Percentiles rank a stretch among this genome's conserved stretches.
Evolutionary conservation across 768 basidiomycete species (phyloP).

Genomic region (Mycena metata): DNA sequence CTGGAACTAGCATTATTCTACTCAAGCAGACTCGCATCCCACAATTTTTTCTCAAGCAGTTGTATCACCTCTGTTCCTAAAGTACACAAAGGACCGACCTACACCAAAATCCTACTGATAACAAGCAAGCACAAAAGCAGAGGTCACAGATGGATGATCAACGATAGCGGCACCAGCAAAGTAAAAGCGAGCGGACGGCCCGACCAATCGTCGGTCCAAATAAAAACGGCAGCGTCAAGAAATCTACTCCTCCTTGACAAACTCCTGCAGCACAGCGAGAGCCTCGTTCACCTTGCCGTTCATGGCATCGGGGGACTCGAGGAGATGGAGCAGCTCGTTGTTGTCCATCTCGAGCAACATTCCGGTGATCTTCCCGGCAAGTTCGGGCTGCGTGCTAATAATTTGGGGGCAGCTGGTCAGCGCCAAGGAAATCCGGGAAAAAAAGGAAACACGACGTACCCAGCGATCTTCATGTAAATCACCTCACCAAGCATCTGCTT

Average conservation of each 20-base stretch:
- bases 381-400: constrained; percentile 83
- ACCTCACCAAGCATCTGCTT: constrained; percentile 99
- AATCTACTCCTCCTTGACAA: constrained; percentile 60
- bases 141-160: constrained; percentile 53
- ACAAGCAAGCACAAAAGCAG: constrained; percentile 45
- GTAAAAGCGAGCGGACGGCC: constrained; percentile 65
- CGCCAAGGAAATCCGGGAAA: constrained; percentile 26
- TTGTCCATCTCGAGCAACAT: constrained; percentile 99
- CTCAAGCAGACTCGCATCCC: background rate
- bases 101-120: constrained; percentile 60
- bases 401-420: constrained; percentile 31
- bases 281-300: constrained; percentile 94
- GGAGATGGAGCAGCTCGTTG: constrained; percentile 87
- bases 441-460: constrained; percentile 61
- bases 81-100: constrained; percentile 70
- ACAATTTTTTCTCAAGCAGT: constrained; percentile 53
- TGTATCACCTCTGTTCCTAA: constrained; percentile 72
- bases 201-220: constrained; percentile 53
- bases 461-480: constrained; percentile 90
- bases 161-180: constrained; percentile 49
- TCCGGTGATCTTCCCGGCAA: constrained; percentile 98
- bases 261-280: constrained; percentile 89
- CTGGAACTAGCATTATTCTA: no score
- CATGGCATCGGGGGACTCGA: constrained; percentile 88
- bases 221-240: constrained; percentile 29